These are phyloP conservation scores for Saccharomyces hybrid DNA, from an alignment of 1,139 yeast genomes.

Conservation along the genomic window DNA sequence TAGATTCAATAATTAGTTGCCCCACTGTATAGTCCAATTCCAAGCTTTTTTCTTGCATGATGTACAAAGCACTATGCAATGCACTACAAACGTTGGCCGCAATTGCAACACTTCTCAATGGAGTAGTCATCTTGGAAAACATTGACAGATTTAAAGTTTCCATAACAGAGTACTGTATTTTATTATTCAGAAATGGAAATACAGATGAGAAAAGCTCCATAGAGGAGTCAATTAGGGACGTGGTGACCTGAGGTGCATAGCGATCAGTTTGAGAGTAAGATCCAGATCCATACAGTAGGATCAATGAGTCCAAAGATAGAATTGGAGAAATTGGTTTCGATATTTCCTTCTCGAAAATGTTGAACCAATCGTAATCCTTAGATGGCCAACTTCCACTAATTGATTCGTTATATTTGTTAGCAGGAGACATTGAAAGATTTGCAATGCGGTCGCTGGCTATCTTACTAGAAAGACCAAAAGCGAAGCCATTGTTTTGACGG, in stretches of 20 bases:
- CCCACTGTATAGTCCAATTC: conserved; percentile 42
- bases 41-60: conserved; percentile 22
- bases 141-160: conserved; percentile 66
- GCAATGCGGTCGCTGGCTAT: conserved; percentile 31
- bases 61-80: conserved; percentile 47
- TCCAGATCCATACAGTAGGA: conserved; percentile 28
- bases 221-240: conserved; percentile 65
- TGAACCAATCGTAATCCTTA: conserved; percentile 32
- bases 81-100: conserved; percentile 57
- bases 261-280: conserved; percentile 25
- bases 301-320: conserved; percentile 35
- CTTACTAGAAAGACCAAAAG: conserved; percentile 41
- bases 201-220: conserved; percentile 66
- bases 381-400: conserved; percentile 20
- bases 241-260: conserved; percentile 36
- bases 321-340: conserved; percentile 36
- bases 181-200: conserved; percentile 66
- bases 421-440: conserved; percentile 24
- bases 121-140: conserved; percentile 31
- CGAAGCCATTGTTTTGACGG: conserved; percentile 35
- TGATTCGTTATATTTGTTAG: background rate
- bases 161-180: conserved; percentile 76
- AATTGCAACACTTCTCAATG: conserved; percentile 44
- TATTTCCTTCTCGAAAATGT: conserved; percentile 31
- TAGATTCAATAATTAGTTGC: conserved; percentile 47